Percentiles rank a stretch among this genome's conserved stretches.
phyloP scores from a whole-genome alignment of 2,329 filamentous ascomycete genomes.

The Fusarium azukiicola region DNA sequence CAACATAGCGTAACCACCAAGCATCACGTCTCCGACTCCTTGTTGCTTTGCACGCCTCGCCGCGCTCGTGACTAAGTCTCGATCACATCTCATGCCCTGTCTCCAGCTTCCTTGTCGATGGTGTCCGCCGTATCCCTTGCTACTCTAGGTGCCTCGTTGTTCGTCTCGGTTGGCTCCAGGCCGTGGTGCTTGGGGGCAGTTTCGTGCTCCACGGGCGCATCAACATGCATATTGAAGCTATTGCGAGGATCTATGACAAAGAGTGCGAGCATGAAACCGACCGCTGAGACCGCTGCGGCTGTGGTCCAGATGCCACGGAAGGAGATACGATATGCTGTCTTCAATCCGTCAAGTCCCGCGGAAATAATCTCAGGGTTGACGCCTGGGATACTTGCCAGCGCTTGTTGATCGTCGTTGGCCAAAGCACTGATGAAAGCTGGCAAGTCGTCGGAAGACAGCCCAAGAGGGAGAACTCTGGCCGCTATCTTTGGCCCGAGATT shows the following conservation, averaged over 20 bases:
- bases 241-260: conserved; percentile 58
- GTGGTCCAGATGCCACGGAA: conserved; percentile 61
- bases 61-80: not conserved
- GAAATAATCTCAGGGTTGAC: conserved; percentile 56
- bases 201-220: conserved; percentile 62
- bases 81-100: not conserved
- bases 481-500: conserved; percentile 58
- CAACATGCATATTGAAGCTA: conserved; percentile 64
- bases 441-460: conserved; percentile 50
- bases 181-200: conserved; percentile 27
- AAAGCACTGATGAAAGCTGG: conserved; percentile 55
- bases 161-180: not conserved
- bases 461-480: conserved; percentile 54
- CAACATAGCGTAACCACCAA: too few relatives aligned
- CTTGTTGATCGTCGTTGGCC: conserved; percentile 49
- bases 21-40: too few relatives aligned
- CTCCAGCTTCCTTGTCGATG: not conserved
- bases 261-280: conserved; percentile 48
- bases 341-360: conserved; percentile 50
- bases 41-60: not conserved
- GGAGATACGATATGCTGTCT: conserved; percentile 54
- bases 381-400: conserved; percentile 53
- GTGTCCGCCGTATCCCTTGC: not conserved
- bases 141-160: not conserved
- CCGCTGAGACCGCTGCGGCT: conserved; percentile 53